Conservation (phyloP, 495 filamentous ascomycete genomes). For the Penicillium flavigenum region DNA sequence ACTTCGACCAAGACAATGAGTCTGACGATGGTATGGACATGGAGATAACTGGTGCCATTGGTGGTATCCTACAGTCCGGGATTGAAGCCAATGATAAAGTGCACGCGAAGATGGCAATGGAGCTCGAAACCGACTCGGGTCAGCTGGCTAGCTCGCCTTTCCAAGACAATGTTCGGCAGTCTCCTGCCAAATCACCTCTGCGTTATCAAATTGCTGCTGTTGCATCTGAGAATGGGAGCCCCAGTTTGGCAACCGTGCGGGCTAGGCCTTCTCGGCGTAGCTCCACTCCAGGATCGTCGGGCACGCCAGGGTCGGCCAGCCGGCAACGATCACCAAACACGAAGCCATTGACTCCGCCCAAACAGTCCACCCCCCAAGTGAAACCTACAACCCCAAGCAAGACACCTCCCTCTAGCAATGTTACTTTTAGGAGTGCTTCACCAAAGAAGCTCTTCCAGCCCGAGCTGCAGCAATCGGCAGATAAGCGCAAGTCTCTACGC, state of each 20-base stretch:
- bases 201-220: slow-evolving; percentile 42
- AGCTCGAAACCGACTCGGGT: slow-evolving; percentile 55
- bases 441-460: slow-evolving; percentile 55
- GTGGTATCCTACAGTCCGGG: slow-evolving; percentile 58
- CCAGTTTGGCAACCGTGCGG: slow-evolving; percentile 54
- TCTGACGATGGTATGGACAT: slow-evolving; percentile 54
- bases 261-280: slow-evolving; percentile 56
- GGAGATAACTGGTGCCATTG: slow-evolving; percentile 74
- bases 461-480: slow-evolving; percentile 44
- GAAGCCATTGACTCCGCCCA: slow-evolving; percentile 50
- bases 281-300: slow-evolving; percentile 38
- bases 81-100: slow-evolving; percentile 39
- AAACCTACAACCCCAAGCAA: slow-evolving; percentile 53
- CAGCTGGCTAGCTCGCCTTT: slow-evolving; percentile 56
- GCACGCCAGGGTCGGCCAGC: slow-evolving; percentile 44
- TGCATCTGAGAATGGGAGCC: slow-evolving; percentile 60
- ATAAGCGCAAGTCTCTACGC: slow-evolving; percentile 37
- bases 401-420: slow-evolving; percentile 51
- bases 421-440: slow-evolving; percentile 48
- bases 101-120: slow-evolving; percentile 59
- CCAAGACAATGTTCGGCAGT: slow-evolving; percentile 38
- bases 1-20: slow-evolving; percentile 39
- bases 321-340: slow-evolving; percentile 40
- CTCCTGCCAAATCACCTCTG: slow-evolving; percentile 33
- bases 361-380: slow-evolving; percentile 51